Evolutionary conservation across 2,329 filamentous ascomycete genomes (phyloP).

Genomic region (Exophiala sp.): DNA sequence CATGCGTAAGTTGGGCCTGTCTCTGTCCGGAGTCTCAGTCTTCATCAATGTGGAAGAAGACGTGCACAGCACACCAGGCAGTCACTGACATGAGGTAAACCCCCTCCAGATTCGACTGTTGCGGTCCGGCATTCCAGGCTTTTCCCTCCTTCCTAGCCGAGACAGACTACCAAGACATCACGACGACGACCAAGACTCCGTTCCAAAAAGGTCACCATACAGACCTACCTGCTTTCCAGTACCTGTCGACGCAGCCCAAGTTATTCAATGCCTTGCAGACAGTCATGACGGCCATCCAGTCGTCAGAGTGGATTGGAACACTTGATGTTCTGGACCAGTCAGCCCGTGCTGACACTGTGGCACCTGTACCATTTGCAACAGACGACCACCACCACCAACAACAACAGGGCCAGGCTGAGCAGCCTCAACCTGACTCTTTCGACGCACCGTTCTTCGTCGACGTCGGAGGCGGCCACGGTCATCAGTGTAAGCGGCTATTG

Average conservation of each 20-base stretch:
- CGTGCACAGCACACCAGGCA: too few relatives aligned
- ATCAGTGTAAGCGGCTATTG: slow-evolving; percentile 18
- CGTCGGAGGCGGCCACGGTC: slow-evolving; percentile 27
- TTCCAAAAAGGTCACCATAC: slow-evolving; percentile 34
- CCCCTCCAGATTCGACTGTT: slow-evolving; percentile 19
- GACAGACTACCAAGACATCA: slow-evolving; percentile 31
- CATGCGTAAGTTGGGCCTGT: slow-evolving; percentile 16
- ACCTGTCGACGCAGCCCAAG: slow-evolving; percentile 30
- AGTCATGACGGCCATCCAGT: slow-evolving; percentile 18
- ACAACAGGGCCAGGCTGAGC: background rate
- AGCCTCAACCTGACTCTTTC: too few relatives aligned
- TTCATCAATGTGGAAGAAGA: too few relatives aligned
- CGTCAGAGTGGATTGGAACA: slow-evolving; percentile 7
- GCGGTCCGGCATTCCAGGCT: slow-evolving; percentile 20
- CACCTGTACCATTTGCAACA: too few relatives aligned
- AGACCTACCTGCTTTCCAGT: slow-evolving; percentile 30
- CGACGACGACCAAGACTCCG: slow-evolving; percentile 27
- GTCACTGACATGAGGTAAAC: too few relatives aligned
- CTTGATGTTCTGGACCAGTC: slow-evolving; percentile 10
- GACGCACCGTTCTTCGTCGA: slow-evolving; percentile 26
- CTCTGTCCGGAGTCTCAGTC: too few relatives aligned
- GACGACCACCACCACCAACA: too few relatives aligned
- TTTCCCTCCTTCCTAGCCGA: slow-evolving; percentile 32
- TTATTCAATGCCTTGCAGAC: slow-evolving; percentile 15
- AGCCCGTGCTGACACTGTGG: background rate